Evolutionary conservation across 148 eudicot species (phyloP).

Genomic region (Spergularia bocconei): DNA sequence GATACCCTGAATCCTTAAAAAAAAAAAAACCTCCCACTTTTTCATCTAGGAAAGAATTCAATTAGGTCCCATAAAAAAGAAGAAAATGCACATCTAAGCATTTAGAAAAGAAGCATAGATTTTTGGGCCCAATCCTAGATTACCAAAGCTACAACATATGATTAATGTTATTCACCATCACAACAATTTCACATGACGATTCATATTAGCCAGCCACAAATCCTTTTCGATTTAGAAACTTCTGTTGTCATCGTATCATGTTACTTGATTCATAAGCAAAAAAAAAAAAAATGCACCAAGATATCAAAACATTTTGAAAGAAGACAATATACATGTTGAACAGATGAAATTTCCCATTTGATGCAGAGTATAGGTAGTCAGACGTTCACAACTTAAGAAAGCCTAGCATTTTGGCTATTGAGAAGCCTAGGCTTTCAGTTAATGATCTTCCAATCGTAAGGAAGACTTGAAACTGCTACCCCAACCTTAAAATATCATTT

Average conservation of each 20-base stretch:
- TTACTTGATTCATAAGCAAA: neutral
- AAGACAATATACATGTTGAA: neutral
- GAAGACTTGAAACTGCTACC: conserved; percentile 7
- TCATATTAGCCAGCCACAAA: too few relatives aligned
- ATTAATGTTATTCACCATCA: too few relatives aligned
- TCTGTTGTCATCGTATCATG: too few relatives aligned
- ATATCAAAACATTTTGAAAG: neutral
- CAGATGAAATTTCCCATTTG: conserved; percentile 9
- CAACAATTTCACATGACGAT: too few relatives aligned
- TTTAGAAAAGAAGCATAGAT: conserved; percentile 32
- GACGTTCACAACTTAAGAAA: neutral
- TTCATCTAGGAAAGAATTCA: conserved; percentile 13
- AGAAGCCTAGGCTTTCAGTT: neutral
- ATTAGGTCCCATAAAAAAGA: conserved; percentile 25
- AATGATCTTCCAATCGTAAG: conserved; percentile 3
- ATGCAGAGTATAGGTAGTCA: conserved; percentile 8
- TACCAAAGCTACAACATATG: conserved; percentile 15
- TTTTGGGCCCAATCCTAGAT: conserved; percentile 38
- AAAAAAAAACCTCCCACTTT: neutral
- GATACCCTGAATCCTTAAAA: too few relatives aligned
- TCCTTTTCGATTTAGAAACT: too few relatives aligned
- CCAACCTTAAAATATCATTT: conserved; percentile 1
- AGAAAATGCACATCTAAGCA: conserved; percentile 22
- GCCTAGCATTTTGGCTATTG: neutral
- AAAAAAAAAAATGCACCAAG: neutral